Evolutionary conservation across 202 grass and related monocot genomes (phyloP), one percentile per base, ranked within the genome.

Genomic region (Miscanthus sacchariflorus): DNA sequence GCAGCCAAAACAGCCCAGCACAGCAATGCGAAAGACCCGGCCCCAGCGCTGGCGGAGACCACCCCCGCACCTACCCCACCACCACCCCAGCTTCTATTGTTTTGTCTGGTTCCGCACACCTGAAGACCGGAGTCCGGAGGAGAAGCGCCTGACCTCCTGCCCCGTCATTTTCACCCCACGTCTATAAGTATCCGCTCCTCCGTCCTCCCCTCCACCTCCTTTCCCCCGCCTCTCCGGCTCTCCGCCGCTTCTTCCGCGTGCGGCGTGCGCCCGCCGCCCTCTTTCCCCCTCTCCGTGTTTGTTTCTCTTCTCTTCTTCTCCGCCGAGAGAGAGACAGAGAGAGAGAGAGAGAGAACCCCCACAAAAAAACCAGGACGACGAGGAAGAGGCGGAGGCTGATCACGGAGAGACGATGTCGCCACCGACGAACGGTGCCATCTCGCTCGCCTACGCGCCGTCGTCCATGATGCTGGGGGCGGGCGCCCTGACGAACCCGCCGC

Each of bases 351-450:
- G 36, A 38, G 36, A 56, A 38, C 0, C 46, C 79, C 27, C 18
- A 52, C 46, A 27, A 1, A 72, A 44, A 70, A 44, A 8, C 58
- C 21, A 38, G 73, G 59, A 44, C 13, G 42, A 4, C 4, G 28
- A 17, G 4, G 27, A 61, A 23, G 21, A 3, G 21, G 10, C 10
- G 6, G 46, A 49, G 79, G 12, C 21, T 6, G 83, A 67, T 65
- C 27, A 11, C 0, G 54, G 54, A n/a, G 54, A 59, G 19, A 59
- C 19, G 33, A 90, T 90, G 90, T 85, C 86, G 15, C 88, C 90
- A 83, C 81, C 90, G 75, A 86, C 87, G 83, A 88, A 77, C 88
- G 83, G 52, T 68, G 64, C 79, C 72, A 23, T 80, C 59, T 68
- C 90, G 76, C 61, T 88, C 33, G 65, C 78, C 71, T 83, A 76